Percentiles rank a stretch among this genome's conserved stretches.
These are phyloP conservation scores for Begonia loranthoides DNA, from an alignment of 306 rosid genomes.

Conservation along the genomic window DNA sequence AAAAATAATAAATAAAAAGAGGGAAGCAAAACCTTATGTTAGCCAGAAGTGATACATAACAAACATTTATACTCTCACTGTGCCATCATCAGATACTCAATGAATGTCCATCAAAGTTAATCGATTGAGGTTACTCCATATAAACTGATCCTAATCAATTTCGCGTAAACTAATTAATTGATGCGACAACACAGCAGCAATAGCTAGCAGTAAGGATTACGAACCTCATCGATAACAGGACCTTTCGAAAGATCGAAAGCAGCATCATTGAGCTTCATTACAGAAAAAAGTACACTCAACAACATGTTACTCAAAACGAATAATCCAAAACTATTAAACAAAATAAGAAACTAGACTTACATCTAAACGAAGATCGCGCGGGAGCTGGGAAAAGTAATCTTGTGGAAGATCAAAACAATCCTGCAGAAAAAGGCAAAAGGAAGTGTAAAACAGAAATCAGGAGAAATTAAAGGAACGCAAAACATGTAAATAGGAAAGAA, in stretches of 20 bases:
- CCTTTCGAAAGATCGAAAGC: constrained; percentile 93
- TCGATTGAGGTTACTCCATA: too few relatives aligned
- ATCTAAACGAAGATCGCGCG: constrained; percentile 77
- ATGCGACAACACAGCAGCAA: background rate
- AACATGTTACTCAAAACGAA: background rate
- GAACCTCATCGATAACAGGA: constrained; percentile 59
- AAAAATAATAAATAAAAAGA: too few relatives aligned
- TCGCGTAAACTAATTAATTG: background rate
- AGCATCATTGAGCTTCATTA: constrained; percentile 69
- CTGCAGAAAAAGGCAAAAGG: constrained; percentile 19
- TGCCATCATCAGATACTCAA: too few relatives aligned
- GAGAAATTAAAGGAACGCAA: too few relatives aligned
- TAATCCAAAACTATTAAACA: background rate
- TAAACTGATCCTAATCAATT: too few relatives aligned
- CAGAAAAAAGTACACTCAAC: constrained; percentile 7
- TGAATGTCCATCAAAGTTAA: too few relatives aligned
- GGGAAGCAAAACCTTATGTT: too few relatives aligned
- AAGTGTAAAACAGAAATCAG: background rate
- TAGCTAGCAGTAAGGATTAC: constrained; percentile 8
- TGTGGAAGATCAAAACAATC: constrained; percentile 70
- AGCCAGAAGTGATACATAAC: too few relatives aligned
- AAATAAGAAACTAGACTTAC: constrained; percentile 23
- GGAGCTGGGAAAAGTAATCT: constrained; percentile 68
- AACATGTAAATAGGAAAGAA: background rate
- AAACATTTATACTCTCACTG: too few relatives aligned